Conservation (phyloP, 1,284 basidiomycete species). For the Rhodotorula mucilaginosa region DNA sequence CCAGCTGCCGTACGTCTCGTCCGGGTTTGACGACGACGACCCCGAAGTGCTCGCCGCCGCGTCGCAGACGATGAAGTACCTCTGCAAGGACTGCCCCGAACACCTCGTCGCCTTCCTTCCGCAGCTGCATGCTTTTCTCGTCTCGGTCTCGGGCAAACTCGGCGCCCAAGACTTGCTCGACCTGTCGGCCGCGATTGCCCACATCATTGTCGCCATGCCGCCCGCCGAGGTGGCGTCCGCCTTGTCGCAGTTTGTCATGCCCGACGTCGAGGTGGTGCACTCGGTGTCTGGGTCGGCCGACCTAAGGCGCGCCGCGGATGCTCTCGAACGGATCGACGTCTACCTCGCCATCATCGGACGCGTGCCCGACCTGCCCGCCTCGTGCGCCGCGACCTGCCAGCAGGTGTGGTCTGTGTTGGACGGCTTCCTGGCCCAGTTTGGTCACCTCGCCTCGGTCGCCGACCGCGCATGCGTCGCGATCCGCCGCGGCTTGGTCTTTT, state of each 20-base stretch:
- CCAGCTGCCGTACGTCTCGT: slow-evolving; percentile 86
- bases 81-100: slow-evolving; percentile 89
- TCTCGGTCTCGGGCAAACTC: slow-evolving; percentile 70
- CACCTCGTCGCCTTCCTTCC: slow-evolving; percentile 90
- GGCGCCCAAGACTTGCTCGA: slow-evolving; percentile 82
- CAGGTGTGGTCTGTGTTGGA: slow-evolving; percentile 85
- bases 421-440: slow-evolving; percentile 72
- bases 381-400: slow-evolving; percentile 73
- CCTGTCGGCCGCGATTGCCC: slow-evolving; percentile 91
- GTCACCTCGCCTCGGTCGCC: slow-evolving; percentile 71
- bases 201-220: slow-evolving; percentile 90
- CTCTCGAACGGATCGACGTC: slow-evolving; percentile 81
- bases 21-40: slow-evolving; percentile 74
- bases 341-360: slow-evolving; percentile 77
- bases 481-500: slow-evolving; percentile 79
- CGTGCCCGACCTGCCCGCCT: slow-evolving; percentile 74
- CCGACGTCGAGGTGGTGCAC: slow-evolving; percentile 55
- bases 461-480: slow-evolving; percentile 86
- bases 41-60: slow-evolving; percentile 79
- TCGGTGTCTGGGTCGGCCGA: slow-evolving; percentile 7
- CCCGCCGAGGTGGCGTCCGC: slow-evolving; percentile 73
- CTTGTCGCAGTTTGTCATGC: slow-evolving; percentile 73
- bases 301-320: slow-evolving; percentile 55
- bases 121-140: slow-evolving; percentile 84
- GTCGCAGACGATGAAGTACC: slow-evolving; percentile 91